Conservation (phyloP, 441 rosid genomes). For the Populus hybrid region DNA sequence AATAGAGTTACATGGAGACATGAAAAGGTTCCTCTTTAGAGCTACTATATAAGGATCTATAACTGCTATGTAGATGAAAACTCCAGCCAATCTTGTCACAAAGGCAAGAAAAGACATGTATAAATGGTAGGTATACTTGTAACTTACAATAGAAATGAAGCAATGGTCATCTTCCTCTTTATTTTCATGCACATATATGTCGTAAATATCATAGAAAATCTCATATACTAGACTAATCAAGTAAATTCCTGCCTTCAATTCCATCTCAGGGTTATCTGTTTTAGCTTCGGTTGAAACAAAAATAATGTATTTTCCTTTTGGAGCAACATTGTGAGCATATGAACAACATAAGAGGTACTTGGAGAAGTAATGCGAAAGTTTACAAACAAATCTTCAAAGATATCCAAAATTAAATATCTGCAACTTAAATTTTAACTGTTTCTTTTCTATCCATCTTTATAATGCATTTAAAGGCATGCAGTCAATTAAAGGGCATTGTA, state of each 20-base stretch:
- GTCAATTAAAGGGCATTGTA: background rate
- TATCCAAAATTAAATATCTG: background rate
- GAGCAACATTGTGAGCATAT: constrained; percentile 80
- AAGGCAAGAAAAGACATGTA: background rate
- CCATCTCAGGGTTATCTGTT: constrained; percentile 58
- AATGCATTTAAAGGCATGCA: background rate
- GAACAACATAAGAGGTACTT: constrained; percentile 88
- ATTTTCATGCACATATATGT: constrained; percentile 62
- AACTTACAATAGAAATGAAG: constrained; percentile 71
- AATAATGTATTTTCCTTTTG: constrained; percentile 73
- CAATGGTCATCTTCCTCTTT: constrained; percentile 60
- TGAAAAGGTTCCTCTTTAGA: too few species aligned
- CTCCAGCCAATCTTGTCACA: background rate
- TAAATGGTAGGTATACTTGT: background rate
- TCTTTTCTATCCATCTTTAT: background rate
- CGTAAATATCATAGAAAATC: constrained; percentile 61
- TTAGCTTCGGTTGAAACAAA: constrained; percentile 83
- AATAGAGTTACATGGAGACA: too few species aligned
- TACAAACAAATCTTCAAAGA: too few species aligned
- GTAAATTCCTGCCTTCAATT: constrained; percentile 68
- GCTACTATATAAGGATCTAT: background rate
- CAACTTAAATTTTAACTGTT: background rate
- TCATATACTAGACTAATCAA: constrained; percentile 63
- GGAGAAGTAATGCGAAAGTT: constrained; percentile 1
- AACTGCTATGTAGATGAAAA: too few species aligned